Conservation (phyloP, 208 protist species). For the Acanthamoeba royreba region DNA sequence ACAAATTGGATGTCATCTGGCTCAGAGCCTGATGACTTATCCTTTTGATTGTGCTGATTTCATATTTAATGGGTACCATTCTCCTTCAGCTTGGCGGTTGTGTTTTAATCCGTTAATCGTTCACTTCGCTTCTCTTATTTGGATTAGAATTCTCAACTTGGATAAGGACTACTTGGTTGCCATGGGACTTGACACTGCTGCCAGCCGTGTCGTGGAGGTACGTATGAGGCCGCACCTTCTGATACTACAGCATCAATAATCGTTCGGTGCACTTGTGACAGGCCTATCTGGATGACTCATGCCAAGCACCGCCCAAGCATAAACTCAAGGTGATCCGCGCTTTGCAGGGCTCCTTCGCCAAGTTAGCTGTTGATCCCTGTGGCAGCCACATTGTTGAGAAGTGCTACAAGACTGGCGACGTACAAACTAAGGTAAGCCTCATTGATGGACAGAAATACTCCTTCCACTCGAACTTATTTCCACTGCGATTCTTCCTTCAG, state of each 20-base stretch:
- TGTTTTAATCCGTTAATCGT: too few species aligned
- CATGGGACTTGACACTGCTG: background rate
- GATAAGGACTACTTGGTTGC: background rate
- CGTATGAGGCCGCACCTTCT: background rate
- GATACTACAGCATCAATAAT: background rate
- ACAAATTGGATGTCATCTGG: background rate
- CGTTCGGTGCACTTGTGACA: too few species aligned
- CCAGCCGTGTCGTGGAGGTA: background rate
- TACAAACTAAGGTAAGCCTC: background rate
- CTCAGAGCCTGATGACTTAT: background rate
- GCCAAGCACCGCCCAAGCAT: background rate
- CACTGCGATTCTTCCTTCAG: too few species aligned
- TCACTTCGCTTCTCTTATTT: background rate
- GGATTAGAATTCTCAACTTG: background rate
- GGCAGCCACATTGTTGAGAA: slow-evolving; percentile 32
- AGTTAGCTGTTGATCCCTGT: background rate
- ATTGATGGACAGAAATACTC: background rate
- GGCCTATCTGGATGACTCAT: background rate
- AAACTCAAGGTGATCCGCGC: background rate
- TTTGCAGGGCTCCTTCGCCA: background rate
- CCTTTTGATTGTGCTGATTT: background rate
- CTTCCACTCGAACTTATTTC: too few species aligned
- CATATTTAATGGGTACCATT: background rate
- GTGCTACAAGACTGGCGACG: background rate
- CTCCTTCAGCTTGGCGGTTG: too few species aligned